phyloP scores from a whole-genome alignment of 495 filamentous ascomycete genomes.

The Paragyromitra xinjiangensis region DNA sequence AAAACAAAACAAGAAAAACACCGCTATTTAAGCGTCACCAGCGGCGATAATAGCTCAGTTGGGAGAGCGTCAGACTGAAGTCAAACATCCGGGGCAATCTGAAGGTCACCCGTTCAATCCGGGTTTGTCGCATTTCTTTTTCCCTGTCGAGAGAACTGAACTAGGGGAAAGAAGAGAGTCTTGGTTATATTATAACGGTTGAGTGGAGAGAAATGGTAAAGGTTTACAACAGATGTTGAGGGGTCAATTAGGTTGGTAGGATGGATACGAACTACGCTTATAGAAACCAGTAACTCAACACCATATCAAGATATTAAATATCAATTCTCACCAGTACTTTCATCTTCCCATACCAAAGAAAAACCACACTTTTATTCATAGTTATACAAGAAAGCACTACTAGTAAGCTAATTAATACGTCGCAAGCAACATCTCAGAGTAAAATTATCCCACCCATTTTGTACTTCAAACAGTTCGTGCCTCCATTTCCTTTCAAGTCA shows the following conservation, averaged over 20 bases:
- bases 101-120: constrained; percentile 6
- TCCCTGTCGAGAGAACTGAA: background rate
- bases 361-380: constrained; percentile 42
- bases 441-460: constrained; percentile 24
- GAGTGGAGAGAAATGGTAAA: no score
- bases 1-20: background rate
- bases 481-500: background rate
- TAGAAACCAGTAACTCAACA: no score
- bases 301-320: background rate
- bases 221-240: no score
- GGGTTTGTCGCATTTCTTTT: constrained; percentile 8
- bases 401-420: constrained; percentile 26
- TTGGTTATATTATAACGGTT: no score
- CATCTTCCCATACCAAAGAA: background rate
- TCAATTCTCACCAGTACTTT: background rate
- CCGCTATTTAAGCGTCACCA: background rate
- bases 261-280: no score
- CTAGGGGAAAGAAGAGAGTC: no score
- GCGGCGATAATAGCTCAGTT: constrained; percentile 3
- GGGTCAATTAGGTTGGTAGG: no score
- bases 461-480: constrained; percentile 1
- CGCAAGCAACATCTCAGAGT: constrained; percentile 1
- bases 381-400: constrained; percentile 40
- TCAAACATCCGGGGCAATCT: background rate
- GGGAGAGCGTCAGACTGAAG: constrained; percentile 4